Percentiles rank a stretch among this genome's conserved stretches.
phyloP scores from a whole-genome alignment of 139 green algal species.

The Dunaliella sp. region DNA sequence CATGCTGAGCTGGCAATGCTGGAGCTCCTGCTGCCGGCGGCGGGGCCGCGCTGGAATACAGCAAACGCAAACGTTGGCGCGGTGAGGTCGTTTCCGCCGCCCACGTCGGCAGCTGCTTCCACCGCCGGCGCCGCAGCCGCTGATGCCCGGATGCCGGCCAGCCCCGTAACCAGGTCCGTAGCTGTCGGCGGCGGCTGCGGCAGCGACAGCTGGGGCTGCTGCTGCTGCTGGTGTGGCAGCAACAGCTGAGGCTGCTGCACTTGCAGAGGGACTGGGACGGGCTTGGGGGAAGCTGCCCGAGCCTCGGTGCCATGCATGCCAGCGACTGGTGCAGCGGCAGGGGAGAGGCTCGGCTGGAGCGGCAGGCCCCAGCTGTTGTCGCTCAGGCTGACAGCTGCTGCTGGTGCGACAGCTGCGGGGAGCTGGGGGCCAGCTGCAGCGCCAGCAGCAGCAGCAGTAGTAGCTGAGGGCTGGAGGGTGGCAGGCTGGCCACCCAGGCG shows the following conservation, averaged over 20 bases:
- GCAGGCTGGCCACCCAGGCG: background rate
- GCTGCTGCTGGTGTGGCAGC: background rate
- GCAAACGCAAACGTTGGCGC: background rate
- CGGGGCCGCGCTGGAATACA: background rate
- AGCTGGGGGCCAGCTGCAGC: background rate
- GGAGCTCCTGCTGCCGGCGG: background rate
- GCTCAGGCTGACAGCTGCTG: too few species aligned
- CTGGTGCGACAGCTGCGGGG: background rate
- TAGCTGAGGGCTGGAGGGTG: background rate
- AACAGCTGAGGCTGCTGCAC: background rate
- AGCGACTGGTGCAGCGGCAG: too few species aligned
- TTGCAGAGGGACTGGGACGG: too few species aligned
- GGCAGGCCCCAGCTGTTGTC: too few species aligned
- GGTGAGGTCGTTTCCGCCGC: too few species aligned
- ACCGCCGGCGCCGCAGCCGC: background rate
- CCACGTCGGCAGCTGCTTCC: background rate
- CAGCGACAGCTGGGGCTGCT: background rate
- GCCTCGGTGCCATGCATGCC: too few species aligned
- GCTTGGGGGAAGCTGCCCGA: too few species aligned
- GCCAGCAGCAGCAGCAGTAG: background rate
- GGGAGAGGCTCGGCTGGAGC: too few species aligned
- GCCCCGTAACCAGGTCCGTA: background rate
- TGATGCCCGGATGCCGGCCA: background rate
- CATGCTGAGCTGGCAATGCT: background rate
- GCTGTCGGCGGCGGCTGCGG: background rate